Evolutionary conservation across 768 basidiomycete genomes (phyloP).

Genomic region (Termitomyces sp.): DNA sequence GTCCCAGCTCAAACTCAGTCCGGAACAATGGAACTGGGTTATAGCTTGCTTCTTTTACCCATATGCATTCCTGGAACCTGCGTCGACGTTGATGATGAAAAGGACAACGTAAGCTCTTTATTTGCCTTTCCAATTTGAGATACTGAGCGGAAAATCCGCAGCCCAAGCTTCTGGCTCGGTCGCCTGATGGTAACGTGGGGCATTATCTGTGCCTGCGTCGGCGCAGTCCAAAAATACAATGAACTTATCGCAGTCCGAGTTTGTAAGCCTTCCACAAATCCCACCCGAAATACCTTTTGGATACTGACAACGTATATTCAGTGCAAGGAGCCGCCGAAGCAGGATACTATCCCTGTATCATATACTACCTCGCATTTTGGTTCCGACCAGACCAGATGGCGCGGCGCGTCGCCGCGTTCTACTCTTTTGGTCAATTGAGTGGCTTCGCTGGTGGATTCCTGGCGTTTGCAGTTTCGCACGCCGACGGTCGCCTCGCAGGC

Average conservation of each 20-base stretch:
- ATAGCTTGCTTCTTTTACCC: conserved; percentile 15
- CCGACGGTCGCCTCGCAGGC: conserved; percentile 11
- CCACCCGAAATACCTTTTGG: background rate
- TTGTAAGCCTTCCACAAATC: background rate
- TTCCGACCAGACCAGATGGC: conserved; percentile 11
- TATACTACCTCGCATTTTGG: conserved; percentile 15
- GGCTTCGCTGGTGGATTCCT: conserved; percentile 12
- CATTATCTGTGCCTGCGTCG: conserved; percentile 8
- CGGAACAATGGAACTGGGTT: conserved; percentile 13
- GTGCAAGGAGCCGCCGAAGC: conserved; percentile 14
- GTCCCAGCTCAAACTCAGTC: conserved; percentile 7
- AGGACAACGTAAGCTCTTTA: conserved; percentile 6
- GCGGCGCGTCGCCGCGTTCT: conserved; percentile 9
- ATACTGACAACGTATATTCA: background rate
- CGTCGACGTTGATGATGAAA: conserved; percentile 12
- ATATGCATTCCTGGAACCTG: conserved; percentile 10
- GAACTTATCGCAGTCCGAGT: conserved; percentile 10
- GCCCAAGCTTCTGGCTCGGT: conserved; percentile 14
- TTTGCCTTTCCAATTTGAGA: background rate
- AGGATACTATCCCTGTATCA: conserved; percentile 14
- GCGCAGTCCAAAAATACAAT: conserved; percentile 8
- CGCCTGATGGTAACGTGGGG: conserved; percentile 14
- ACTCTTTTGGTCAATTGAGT: conserved; percentile 12
- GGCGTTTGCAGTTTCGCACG: conserved; percentile 8
- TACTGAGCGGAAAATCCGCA: background rate